Evolutionary conservation across 768 basidiomycete species (phyloP).

Genomic region (Pulveroboletus frians): DNA sequence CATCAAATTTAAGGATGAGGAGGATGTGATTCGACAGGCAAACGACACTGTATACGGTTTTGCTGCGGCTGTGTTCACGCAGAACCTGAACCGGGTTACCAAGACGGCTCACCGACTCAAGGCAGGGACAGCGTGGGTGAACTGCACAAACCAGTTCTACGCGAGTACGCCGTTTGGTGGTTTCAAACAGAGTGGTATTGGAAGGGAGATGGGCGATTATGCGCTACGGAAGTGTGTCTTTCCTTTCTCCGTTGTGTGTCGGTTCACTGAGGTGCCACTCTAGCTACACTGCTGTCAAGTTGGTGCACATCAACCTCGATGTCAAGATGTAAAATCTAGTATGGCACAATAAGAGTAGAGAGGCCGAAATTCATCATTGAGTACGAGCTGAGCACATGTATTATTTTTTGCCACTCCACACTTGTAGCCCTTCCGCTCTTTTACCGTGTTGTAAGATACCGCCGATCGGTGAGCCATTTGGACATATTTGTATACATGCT

Average conservation of each 20-base stretch:
- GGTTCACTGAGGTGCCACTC: background rate
- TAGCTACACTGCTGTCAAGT: constrained; percentile 23
- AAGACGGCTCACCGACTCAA: constrained; percentile 67
- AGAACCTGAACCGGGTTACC: constrained; percentile 71
- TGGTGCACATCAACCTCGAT: constrained; percentile 45
- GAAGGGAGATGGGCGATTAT: constrained; percentile 79
- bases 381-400: too few species aligned
- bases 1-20: constrained; percentile 67
- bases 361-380: too few species aligned
- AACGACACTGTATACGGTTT: constrained; percentile 89
- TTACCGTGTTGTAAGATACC: background rate
- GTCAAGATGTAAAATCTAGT: constrained; percentile 19
- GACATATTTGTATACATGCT: background rate
- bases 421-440: background rate
- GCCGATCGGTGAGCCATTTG: background rate
- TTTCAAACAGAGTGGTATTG: constrained; percentile 76
- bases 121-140: constrained; percentile 77
- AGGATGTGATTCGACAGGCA: constrained; percentile 63
- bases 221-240: constrained; percentile 49
- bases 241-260: background rate
- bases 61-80: constrained; percentile 81
- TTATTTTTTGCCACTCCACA: background rate
- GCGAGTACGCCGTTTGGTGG: constrained; percentile 72
- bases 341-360: too few species aligned
- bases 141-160: constrained; percentile 28